Conservation (phyloP, 163 green algal genomes). For the Scenedesmus sp. region DNA sequence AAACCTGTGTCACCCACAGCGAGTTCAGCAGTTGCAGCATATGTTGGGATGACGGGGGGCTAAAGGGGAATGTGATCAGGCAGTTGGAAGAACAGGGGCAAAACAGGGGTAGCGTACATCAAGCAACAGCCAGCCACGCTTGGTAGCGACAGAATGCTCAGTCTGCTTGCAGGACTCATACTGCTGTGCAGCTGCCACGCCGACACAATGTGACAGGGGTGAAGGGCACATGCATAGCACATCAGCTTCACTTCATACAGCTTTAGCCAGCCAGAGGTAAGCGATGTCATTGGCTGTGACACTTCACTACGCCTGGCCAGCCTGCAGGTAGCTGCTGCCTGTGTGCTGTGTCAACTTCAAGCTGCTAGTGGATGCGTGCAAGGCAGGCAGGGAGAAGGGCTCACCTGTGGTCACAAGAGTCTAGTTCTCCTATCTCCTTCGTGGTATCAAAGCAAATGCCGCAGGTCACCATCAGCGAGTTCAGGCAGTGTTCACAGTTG, state of each 20-base stretch:
- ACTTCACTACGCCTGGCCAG: too few species aligned
- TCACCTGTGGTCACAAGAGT: slow-evolving; percentile 48
- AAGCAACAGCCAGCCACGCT: neutral
- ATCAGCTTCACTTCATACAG: too few species aligned
- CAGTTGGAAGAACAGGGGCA: neutral
- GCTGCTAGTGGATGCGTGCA: neutral
- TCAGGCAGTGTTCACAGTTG: slow-evolving; percentile 11
- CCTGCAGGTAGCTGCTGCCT: neutral
- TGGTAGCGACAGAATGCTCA: neutral
- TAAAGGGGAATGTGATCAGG: too few species aligned
- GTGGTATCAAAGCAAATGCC: slow-evolving; percentile 31
- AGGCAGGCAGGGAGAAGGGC: neutral
- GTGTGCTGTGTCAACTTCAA: slow-evolving; percentile 13
- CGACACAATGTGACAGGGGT: neutral
- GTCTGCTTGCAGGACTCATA: neutral
- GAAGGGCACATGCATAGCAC: neutral
- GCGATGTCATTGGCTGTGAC: too few species aligned
- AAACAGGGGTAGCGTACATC: neutral
- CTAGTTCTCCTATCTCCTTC: slow-evolving; percentile 34
- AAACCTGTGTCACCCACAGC: slow-evolving; percentile 7
- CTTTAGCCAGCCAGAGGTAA: too few species aligned
- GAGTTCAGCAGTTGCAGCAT: too few species aligned
- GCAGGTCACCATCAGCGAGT: slow-evolving; percentile 33
- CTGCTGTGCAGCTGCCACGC: neutral
- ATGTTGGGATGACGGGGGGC: neutral